Evolutionary conservation across 73 alveolate species (phyloP).

Genomic region (Tetrahymena borealis): DNA sequence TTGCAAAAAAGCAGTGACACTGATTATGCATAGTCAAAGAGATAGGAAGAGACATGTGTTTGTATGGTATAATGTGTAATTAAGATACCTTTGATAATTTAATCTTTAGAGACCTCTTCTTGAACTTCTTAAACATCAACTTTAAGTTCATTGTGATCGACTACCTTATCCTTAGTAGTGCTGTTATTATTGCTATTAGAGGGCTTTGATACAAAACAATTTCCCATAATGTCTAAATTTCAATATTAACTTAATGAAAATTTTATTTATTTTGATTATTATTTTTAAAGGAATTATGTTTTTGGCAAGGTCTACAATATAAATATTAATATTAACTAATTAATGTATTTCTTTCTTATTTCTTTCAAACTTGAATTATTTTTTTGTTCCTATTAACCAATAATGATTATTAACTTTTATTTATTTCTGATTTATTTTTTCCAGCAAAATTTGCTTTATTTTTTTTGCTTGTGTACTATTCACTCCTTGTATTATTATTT

Average conservation of each 20-base stretch:
- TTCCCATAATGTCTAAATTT: slow-evolving; percentile 16
- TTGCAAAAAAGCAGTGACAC: background rate
- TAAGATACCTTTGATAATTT: slow-evolving; percentile 15
- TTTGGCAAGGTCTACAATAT: background rate
- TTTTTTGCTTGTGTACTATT: background rate
- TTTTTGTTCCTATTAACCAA: background rate
- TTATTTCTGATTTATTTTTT: background rate
- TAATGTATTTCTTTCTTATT: background rate
- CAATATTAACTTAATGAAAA: background rate
- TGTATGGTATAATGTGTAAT: background rate
- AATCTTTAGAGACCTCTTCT: slow-evolving; percentile 16
- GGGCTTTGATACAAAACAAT: slow-evolving; percentile 43
- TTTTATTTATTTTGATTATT: background rate
- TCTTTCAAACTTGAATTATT: background rate
- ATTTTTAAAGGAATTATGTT: background rate
- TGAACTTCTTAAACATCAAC: slow-evolving; percentile 11
- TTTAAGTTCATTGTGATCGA: slow-evolving; percentile 2
- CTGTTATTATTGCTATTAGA: background rate
- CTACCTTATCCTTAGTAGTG: background rate
- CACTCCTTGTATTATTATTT: background rate
- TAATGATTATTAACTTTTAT: background rate
- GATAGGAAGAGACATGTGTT: background rate
- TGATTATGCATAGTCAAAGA: background rate
- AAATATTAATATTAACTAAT: too few relatives aligned
- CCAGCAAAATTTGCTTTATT: background rate